These are phyloP conservation scores for Strobilomyces dryophilus DNA, from an alignment of 768 basidiomycete species.

Conservation along the genomic window DNA sequence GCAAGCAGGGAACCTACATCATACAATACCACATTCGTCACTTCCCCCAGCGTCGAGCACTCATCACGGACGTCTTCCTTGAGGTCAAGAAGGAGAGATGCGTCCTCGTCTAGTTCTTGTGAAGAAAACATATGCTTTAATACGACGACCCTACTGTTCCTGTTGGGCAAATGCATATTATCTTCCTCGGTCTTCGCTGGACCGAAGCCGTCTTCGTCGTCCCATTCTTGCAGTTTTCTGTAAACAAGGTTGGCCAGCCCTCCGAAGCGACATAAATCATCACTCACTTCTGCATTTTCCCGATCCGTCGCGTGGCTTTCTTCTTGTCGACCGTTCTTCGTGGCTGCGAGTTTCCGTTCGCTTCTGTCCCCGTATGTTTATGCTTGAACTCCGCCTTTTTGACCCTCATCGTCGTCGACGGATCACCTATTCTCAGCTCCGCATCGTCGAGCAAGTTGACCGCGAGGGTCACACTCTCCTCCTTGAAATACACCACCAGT, in stretches of 20 bases:
- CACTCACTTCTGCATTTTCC: conserved; percentile 80
- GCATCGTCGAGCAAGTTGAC: conserved; percentile 86
- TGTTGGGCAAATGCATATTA: conserved; percentile 39
- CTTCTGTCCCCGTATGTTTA: conserved; percentile 46
- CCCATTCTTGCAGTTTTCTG: conserved; percentile 93
- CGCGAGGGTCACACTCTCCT: conserved; percentile 88
- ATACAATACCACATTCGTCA: conserved; percentile 92
- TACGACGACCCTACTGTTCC: conserved; percentile 79
- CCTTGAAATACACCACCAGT: conserved; percentile 94
- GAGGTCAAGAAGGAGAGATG: conserved; percentile 81
- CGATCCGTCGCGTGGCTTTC: conserved; percentile 67
- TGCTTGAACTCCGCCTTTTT: conserved; percentile 75
- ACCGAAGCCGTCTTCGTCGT: conserved; percentile 90
- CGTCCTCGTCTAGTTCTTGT: conserved; percentile 79
- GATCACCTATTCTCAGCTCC: conserved; percentile 79
- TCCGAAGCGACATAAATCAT: background rate
- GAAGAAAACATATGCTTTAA: conserved; percentile 94
- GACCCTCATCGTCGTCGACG: conserved; percentile 69
- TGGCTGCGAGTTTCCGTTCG: conserved; percentile 41
- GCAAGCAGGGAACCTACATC: conserved; percentile 57
- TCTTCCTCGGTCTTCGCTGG: conserved; percentile 60
- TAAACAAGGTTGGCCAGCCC: background rate
- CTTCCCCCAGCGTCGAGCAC: conserved; percentile 84
- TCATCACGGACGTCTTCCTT: conserved; percentile 97
- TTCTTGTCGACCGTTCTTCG: conserved; percentile 74